A percentile compares a stretch with the other conserved stretches of the same genome.
Evolutionary conservation across 2,329 filamentous ascomycete genomes (phyloP).

Genomic region (Pleurostoma richardsiae): DNA sequence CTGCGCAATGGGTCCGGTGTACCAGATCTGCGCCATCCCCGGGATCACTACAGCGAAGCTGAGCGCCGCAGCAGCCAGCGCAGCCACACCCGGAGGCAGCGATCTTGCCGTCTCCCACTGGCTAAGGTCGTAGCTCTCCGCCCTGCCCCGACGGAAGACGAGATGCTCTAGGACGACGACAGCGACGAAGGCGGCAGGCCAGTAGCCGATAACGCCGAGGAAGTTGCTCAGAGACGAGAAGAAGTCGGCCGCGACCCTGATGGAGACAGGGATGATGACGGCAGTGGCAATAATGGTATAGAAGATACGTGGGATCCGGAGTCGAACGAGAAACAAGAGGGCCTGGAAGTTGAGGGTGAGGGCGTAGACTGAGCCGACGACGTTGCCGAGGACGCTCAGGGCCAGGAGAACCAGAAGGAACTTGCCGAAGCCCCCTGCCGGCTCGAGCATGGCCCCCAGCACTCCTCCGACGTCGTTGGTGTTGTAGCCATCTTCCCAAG

Average conservation of each 20-base stretch:
- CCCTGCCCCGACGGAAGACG: slow-evolving; percentile 40
- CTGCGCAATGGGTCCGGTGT: slow-evolving; percentile 52
- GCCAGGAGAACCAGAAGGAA: slow-evolving; percentile 39
- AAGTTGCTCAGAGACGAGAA: slow-evolving; percentile 52
- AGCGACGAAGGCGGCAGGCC: slow-evolving; percentile 48
- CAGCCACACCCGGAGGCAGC: slow-evolving; percentile 40
- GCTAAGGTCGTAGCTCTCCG: slow-evolving; percentile 35
- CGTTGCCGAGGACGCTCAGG: slow-evolving; percentile 36
- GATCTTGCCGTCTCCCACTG: slow-evolving; percentile 39
- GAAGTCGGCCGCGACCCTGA: slow-evolving; percentile 50
- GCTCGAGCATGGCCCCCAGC: slow-evolving; percentile 36
- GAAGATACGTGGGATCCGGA: slow-evolving; percentile 48
- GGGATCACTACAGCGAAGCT: slow-evolving; percentile 48
- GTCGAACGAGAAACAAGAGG: slow-evolving; percentile 49
- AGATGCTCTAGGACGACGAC: slow-evolving; percentile 42
- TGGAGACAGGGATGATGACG: slow-evolving; percentile 52
- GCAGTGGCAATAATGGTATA: slow-evolving; percentile 52
- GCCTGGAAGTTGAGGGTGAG: slow-evolving; percentile 37
- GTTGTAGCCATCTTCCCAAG: slow-evolving; percentile 33
- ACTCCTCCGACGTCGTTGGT: slow-evolving; percentile 35
- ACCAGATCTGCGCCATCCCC: slow-evolving; percentile 57
- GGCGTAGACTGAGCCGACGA: slow-evolving; percentile 26
- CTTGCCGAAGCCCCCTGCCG: slow-evolving; percentile 37
- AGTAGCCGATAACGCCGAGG: slow-evolving; percentile 51
- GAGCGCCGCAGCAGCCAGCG: slow-evolving; percentile 35